Conservation (phyloP, 2,329 filamentous ascomycete genomes). For the Pyricularia pennisetigena region DNA sequence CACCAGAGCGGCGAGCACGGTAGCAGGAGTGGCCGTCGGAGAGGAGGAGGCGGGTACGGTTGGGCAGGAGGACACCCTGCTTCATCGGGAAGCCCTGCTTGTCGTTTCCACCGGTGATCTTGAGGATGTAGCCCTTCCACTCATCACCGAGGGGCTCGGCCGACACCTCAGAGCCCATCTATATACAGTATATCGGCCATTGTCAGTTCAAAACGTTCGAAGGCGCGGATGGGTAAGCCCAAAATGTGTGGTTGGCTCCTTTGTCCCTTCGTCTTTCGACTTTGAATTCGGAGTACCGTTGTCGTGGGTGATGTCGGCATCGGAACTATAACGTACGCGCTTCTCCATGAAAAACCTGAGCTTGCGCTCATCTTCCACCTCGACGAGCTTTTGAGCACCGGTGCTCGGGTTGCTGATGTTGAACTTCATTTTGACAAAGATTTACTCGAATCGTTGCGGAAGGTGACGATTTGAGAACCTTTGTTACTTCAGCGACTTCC, state of each 20-base stretch:
- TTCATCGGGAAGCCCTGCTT: constrained; percentile 99
- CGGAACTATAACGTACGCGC: constrained; percentile 11
- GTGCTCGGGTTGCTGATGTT: constrained; percentile 88
- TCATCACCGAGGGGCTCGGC: constrained; percentile 95
- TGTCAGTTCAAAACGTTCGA: constrained; percentile 11
- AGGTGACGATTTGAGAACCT: background rate
- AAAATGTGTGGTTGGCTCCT: background rate
- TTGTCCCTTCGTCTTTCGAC: background rate
- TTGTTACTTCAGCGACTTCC: constrained; percentile 2
- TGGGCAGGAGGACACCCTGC: constrained; percentile 99
- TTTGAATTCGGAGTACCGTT: background rate
- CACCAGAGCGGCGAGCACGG: constrained; percentile 91
- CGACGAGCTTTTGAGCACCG: constrained; percentile 98
- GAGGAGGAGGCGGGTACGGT: constrained; percentile 96
- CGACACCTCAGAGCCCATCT: constrained; percentile 86
- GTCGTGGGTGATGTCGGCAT: constrained; percentile 3
- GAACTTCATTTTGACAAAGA: constrained; percentile 29
- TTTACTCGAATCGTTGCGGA: background rate
- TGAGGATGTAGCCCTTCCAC: constrained; percentile 99
- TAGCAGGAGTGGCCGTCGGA: constrained; percentile 98
- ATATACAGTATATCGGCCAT: constrained; percentile 10
- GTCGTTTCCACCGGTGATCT: constrained; percentile 99
- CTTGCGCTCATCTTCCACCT: constrained; percentile 99
- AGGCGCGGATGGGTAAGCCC: background rate
- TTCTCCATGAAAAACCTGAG: constrained; percentile 54